Conservation (phyloP, 108 stramenopile genomes). For the Parmales sp. region DNA sequence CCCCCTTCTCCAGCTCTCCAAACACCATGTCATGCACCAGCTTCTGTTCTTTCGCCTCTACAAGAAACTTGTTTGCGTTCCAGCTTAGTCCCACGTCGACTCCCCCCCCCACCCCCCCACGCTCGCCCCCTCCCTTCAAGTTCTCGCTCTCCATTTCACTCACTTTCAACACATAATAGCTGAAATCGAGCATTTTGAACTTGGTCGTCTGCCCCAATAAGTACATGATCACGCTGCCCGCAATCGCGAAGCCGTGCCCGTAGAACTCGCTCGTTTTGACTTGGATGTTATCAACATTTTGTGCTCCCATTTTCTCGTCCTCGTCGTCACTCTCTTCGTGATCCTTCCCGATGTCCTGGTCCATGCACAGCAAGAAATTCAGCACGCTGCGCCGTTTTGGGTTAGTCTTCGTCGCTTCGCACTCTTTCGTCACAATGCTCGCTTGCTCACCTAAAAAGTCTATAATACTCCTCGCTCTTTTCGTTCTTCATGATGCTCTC, state of each 20-base stretch:
- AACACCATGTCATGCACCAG: not conserved
- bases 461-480: not conserved
- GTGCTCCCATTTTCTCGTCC: not conserved
- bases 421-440: too few species aligned
- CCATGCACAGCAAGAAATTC: constrained; percentile 7
- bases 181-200: constrained; percentile 9
- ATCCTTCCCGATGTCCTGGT: not conserved
- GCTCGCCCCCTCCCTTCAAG: not conserved
- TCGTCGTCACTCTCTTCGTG: not conserved
- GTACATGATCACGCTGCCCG: not conserved
- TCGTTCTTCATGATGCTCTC: not conserved
- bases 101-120: not conserved
- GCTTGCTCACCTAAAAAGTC: too few species aligned
- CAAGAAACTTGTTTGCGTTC: not conserved
- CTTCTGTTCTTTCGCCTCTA: not conserved
- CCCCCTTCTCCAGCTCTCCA: not conserved
- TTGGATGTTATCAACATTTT: not conserved
- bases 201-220: not conserved
- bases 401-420: too few species aligned
- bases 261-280: not conserved
- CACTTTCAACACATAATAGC: not conserved
- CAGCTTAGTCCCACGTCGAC: not conserved
- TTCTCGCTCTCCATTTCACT: not conserved
- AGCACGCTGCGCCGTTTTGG: too few species aligned
- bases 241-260: constrained; percentile 3